Conservation (phyloP, 331 rosid species). For the Prunus yedoensis region DNA sequence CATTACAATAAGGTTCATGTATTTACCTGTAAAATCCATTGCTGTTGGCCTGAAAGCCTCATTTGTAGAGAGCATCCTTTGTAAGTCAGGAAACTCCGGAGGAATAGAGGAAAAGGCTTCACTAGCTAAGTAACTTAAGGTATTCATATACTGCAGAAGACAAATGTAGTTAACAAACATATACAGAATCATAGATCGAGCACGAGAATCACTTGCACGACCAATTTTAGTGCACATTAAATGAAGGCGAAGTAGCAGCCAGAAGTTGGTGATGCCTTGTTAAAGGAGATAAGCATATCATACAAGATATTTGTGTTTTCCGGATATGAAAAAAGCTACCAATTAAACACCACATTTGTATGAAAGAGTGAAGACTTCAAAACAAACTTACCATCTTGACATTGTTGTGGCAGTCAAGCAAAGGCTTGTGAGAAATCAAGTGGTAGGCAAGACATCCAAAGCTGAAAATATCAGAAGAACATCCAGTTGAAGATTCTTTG, state of each 20-base stretch:
- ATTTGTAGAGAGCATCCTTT: slow-evolving; percentile 90
- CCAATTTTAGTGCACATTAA: background rate
- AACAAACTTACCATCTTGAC: slow-evolving; percentile 76
- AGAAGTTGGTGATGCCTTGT: background rate
- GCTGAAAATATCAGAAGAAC: too few relatives aligned
- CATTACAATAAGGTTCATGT: slow-evolving; percentile 12
- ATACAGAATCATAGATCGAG: background rate
- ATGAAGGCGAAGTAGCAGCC: background rate
- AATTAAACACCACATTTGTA: background rate
- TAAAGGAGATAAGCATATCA: background rate
- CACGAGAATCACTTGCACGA: background rate
- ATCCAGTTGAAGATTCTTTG: too few relatives aligned
- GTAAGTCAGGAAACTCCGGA: slow-evolving; percentile 80
- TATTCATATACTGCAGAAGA: slow-evolving; percentile 82
- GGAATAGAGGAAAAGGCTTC: slow-evolving; percentile 89
- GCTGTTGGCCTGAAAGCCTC: slow-evolving; percentile 88
- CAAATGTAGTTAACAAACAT: slow-evolving; percentile 25
- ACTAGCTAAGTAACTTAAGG: slow-evolving; percentile 86
- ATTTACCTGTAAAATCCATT: slow-evolving; percentile 84
- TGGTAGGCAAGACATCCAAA: slow-evolving; percentile 95
- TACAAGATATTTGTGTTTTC: background rate
- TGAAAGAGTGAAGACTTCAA: slow-evolving; percentile 11
- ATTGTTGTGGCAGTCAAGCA: slow-evolving; percentile 90
- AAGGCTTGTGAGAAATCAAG: slow-evolving; percentile 79
- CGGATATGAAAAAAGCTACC: background rate